Evolutionary conservation across 2,329 filamentous ascomycete species (phyloP).

Genomic region (Pseudocercospora musae): DNA sequence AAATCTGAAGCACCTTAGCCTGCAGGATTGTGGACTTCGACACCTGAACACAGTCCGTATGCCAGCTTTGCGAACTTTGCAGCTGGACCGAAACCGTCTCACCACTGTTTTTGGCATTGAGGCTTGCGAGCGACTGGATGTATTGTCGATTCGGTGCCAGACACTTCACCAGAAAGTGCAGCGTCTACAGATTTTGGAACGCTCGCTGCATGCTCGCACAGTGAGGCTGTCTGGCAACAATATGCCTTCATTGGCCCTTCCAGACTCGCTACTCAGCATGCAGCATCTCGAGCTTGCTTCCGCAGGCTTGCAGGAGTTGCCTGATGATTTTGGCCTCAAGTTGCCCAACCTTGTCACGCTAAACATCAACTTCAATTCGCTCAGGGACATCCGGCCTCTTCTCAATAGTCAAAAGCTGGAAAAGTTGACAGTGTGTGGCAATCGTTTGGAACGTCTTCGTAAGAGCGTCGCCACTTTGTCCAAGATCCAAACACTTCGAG

Average conservation of each 20-base stretch:
- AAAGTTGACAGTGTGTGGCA: constrained; percentile 72
- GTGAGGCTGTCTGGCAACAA: constrained; percentile 45
- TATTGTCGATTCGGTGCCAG: constrained; percentile 80
- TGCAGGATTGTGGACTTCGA: constrained; percentile 40
- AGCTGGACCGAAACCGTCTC: constrained; percentile 60
- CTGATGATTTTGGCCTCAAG: constrained; percentile 66
- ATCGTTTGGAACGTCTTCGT: constrained; percentile 70
- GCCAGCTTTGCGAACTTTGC: constrained; percentile 67
- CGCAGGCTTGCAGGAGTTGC: constrained; percentile 71
- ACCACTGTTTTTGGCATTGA: constrained; percentile 62
- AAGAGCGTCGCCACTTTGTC: constrained; percentile 66
- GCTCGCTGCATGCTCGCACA: constrained; percentile 40
- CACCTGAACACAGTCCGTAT: constrained; percentile 62
- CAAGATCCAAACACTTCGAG: constrained; percentile 65
- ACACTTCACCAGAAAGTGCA: constrained; percentile 56
- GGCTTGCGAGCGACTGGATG: constrained; percentile 67
- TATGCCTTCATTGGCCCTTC: constrained; percentile 60
- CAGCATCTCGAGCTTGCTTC: constrained; percentile 87
- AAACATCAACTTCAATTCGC: constrained; percentile 90
- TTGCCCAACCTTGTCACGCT: constrained; percentile 80
- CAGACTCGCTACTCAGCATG: constrained; percentile 72
- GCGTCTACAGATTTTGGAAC: constrained; percentile 54
- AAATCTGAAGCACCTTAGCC: constrained; percentile 38
- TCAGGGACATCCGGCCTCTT: constrained; percentile 70
- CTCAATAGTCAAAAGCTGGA: constrained; percentile 74